phyloP scores from a whole-genome alignment of 768 basidiomycete genomes.

The Crepidotus variabilis region DNA sequence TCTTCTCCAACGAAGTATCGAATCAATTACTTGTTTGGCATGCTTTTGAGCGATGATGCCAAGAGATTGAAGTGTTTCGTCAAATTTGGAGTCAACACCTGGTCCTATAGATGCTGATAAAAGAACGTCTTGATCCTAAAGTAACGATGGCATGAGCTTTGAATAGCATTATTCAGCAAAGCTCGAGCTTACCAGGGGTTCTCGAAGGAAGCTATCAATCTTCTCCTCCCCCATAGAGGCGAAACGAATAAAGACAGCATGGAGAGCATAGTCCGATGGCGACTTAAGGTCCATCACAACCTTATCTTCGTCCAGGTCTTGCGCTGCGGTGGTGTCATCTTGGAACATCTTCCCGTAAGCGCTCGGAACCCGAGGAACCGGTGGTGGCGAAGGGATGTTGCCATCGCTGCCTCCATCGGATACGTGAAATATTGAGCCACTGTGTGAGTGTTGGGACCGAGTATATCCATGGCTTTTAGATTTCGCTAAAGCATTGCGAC shows the following conservation, averaged over 20 bases:
- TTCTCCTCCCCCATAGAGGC: conserved; percentile 76
- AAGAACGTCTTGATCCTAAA: conserved; percentile 65
- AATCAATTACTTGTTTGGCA: conserved; percentile 79
- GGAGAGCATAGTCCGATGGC: conserved; percentile 84
- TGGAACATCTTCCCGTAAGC: conserved; percentile 43
- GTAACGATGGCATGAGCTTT: neutral
- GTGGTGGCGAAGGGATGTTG: conserved; percentile 65
- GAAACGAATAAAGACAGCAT: conserved; percentile 86
- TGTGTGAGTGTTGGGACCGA: conserved; percentile 78
- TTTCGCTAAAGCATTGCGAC: conserved; percentile 34
- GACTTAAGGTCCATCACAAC: conserved; percentile 70
- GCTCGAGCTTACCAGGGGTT: conserved; percentile 54
- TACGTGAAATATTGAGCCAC: conserved; percentile 66
- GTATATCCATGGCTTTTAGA: conserved; percentile 54
- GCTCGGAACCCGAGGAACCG: conserved; percentile 75
- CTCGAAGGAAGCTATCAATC: conserved; percentile 69
- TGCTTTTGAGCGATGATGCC: conserved; percentile 85
- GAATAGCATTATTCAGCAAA: neutral
- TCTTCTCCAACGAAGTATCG: conserved; percentile 83
- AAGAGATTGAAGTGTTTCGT: conserved; percentile 79
- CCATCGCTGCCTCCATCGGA: conserved; percentile 74
- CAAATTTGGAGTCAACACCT: conserved; percentile 73
- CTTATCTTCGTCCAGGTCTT: conserved; percentile 65
- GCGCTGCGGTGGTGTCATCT: conserved; percentile 47
- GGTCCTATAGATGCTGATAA: conserved; percentile 68